Conservation (phyloP, 108 stramenopile species). For the Mediolabrus comicus region DNA sequence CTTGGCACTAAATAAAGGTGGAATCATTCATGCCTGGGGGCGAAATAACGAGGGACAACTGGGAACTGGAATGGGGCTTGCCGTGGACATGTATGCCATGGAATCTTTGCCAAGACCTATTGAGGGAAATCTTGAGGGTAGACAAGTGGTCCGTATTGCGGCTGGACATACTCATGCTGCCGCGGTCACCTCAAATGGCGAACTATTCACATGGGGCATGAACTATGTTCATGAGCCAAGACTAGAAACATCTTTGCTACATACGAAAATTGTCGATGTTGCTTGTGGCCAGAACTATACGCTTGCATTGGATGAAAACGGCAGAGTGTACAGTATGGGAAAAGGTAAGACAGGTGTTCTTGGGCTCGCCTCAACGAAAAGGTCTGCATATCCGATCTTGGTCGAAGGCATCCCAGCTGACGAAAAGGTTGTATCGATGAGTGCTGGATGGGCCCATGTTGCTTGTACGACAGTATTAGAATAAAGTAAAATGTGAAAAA, state of each 20-base stretch:
- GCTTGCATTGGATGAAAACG: constrained; percentile 66
- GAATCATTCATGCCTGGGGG: constrained; percentile 83
- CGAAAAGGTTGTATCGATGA: constrained; percentile 50
- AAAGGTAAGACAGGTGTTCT: constrained; percentile 81
- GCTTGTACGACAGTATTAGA: constrained; percentile 46
- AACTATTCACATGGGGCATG: constrained; percentile 91
- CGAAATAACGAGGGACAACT: constrained; percentile 86
- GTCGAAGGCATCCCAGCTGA: constrained; percentile 53
- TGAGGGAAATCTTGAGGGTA: constrained; percentile 70
- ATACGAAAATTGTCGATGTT: constrained; percentile 71
- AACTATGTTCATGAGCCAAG: constrained; percentile 71
- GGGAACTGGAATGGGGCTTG: constrained; percentile 80
- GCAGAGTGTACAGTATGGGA: constrained; percentile 64
- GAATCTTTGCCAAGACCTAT: constrained; percentile 69
- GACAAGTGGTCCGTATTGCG: constrained; percentile 66
- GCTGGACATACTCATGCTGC: constrained; percentile 87
- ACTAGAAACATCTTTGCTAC: constrained; percentile 58
- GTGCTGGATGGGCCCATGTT: constrained; percentile 75
- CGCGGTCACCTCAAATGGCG: constrained; percentile 79
- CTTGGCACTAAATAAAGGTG: constrained; percentile 64
- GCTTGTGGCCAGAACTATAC: constrained; percentile 80
- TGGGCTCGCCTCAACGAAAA: constrained; percentile 56
- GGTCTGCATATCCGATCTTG: constrained; percentile 56
- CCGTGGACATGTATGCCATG: constrained; percentile 90
- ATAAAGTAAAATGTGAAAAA: too few species aligned